Evolutionary conservation across 2,329 filamentous ascomycete genomes (phyloP), one percentile per base, ranked within the genome.

Genomic region (Hortaea werneckii): DNA sequence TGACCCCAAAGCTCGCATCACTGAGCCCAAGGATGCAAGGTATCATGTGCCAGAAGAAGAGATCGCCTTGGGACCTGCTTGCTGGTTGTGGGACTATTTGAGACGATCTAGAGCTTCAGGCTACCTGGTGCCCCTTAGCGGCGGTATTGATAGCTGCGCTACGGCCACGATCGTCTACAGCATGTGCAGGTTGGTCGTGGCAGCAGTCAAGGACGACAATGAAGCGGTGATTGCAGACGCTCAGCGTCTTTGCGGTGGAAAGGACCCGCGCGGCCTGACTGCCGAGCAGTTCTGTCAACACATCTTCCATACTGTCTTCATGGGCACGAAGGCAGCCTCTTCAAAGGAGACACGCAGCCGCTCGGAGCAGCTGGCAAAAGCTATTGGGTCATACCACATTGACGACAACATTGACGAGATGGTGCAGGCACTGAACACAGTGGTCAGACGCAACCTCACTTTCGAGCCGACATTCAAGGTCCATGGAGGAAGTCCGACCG

Each of bases 361-460:
- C 28, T 82, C 86, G 1, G 76, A 76, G 57, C 70, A 75, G 0
- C 71, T 90, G 2, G 66, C 72, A 1, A 58, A 69, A 4, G 72
- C 69, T 4, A 87, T 90, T 43, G 85, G 85, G 3, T 72, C 77
- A 11, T 81, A 87, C 57, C 87, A 92, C 59, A 72, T 78, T 4
- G 77, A 89, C 57, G 69, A 87, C 39, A 78, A 87, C 56, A 87
- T 90, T 46, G 86, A 90, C 58, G 72, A 73, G 1, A 73, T 82
- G 6, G 79, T 80, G 50, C 68, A 75, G 13, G 76, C 82, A 0
- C 68, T 80, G 43, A 78, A 76, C 53, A 72, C 72, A 38, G 65
- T 87, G 1, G 70, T 87, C 45, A 71, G 73, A 0, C 62, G 71
- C 2, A 73, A 78, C 0, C 77, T 79, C 1, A 69, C 69, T 37